A percentile compares a stretch with the other conserved stretches of the same genome.
These are phyloP conservation scores for Calycina marina DNA, from an alignment of 2,329 filamentous ascomycete genomes.

Conservation along the genomic window DNA sequence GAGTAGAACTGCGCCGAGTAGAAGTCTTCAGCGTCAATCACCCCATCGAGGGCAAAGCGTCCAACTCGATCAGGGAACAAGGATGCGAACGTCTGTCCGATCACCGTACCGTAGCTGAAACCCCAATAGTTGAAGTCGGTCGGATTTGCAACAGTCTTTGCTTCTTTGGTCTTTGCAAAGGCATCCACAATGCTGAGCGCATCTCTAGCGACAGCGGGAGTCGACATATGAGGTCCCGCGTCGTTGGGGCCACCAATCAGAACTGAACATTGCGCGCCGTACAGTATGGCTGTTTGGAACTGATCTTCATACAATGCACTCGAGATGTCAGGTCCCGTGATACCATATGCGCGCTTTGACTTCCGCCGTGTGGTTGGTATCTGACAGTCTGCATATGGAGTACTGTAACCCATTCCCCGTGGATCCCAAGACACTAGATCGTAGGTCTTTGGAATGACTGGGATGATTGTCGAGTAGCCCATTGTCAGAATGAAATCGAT, in stretches of 20 bases:
- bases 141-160: slow-evolving; percentile 3
- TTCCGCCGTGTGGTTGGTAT: neutral
- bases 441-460: slow-evolving; percentile 31
- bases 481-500: slow-evolving; percentile 4
- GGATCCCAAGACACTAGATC: slow-evolving; percentile 37
- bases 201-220: slow-evolving; percentile 20
- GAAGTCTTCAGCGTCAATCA: neutral
- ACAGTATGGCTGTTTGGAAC: neutral
- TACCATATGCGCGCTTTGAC: neutral
- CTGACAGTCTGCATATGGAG: slow-evolving; percentile 9
- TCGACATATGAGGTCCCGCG: slow-evolving; percentile 23
- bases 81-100: slow-evolving; percentile 29
- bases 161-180: slow-evolving; percentile 11
- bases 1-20: neutral
- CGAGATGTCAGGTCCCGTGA: slow-evolving; percentile 1
- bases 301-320: neutral
- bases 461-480: slow-evolving; percentile 22
- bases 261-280: neutral
- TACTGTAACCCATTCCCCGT: slow-evolving; percentile 23
- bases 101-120: slow-evolving; percentile 32
- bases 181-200: slow-evolving; percentile 22
- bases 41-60: slow-evolving; percentile 23
- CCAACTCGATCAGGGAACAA: slow-evolving; percentile 29
- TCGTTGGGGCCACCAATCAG: slow-evolving; percentile 27
- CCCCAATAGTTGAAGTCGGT: slow-evolving; percentile 31